phyloP scores from a whole-genome alignment of 2,329 filamentous ascomycete genomes.

The Septoria petroselini region DNA sequence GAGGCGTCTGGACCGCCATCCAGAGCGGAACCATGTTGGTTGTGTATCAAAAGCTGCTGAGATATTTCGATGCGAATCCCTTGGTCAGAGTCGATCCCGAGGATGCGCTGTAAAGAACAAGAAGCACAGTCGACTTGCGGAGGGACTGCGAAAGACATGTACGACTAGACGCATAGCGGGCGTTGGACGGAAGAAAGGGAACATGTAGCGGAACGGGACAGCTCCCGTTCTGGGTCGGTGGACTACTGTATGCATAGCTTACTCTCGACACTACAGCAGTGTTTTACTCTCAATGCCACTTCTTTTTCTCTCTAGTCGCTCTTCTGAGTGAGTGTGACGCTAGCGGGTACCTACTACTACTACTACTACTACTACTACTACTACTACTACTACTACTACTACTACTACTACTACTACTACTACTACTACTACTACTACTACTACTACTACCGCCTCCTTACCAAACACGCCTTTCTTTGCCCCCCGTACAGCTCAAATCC shows the following conservation, averaged over 20 bases:
- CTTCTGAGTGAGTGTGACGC: not conserved
- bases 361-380: too few species aligned
- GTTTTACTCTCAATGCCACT: slow-evolving; percentile 1
- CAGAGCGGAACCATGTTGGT: slow-evolving; percentile 97
- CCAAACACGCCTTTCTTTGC: too few species aligned
- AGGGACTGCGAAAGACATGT: not conserved
- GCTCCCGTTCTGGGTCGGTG: slow-evolving; percentile 6
- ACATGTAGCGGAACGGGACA: not conserved
- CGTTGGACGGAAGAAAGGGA: not conserved
- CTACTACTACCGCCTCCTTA: too few species aligned
- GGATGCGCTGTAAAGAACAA: slow-evolving; percentile 28
- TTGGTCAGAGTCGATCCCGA: slow-evolving; percentile 34
- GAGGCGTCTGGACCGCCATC: slow-evolving; percentile 94
- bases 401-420: too few species aligned
- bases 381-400: too few species aligned
- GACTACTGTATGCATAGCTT: slow-evolving; percentile 14
- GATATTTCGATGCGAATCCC: slow-evolving; percentile 64
- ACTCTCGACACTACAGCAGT: too few species aligned
- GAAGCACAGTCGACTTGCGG: slow-evolving; percentile 15
- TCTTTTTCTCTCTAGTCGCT: not conserved
- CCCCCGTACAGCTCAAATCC: too few species aligned
- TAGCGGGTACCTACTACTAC: too few species aligned
- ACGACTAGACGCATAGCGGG: slow-evolving; percentile 7
- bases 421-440: too few species aligned
- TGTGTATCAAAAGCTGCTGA: slow-evolving; percentile 83